These are phyloP conservation scores for Litchi chinensis DNA, from an alignment of 345 rosid genomes.

Conservation along the genomic window DNA sequence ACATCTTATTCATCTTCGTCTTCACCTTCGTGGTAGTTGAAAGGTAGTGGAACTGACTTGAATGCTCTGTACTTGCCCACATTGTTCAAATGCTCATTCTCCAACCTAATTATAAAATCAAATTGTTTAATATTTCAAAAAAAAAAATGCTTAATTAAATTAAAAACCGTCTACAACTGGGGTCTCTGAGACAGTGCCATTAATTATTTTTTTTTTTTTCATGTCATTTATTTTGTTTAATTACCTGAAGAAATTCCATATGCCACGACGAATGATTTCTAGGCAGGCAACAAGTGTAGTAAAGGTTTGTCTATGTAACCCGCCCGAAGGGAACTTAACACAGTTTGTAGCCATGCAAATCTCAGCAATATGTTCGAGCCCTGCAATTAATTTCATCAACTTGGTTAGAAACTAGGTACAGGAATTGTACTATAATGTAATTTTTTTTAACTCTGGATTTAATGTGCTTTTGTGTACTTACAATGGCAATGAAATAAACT, in stretches of 20 bases:
- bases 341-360: constrained; percentile 71
- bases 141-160: too few relatives aligned
- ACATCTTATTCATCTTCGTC: constrained; percentile 39
- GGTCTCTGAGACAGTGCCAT: too few relatives aligned
- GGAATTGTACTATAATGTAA: neutral
- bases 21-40: constrained; percentile 56
- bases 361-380: constrained; percentile 54
- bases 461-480: constrained; percentile 20
- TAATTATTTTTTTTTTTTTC: too few relatives aligned
- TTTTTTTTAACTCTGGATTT: neutral
- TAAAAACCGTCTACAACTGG: neutral
- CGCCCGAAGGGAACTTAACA: constrained; percentile 32
- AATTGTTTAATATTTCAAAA: too few relatives aligned
- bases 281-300: constrained; percentile 58
- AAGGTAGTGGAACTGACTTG: constrained; percentile 78
- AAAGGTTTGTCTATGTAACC: constrained; percentile 43
- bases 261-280: constrained; percentile 72
- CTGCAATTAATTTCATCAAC: constrained; percentile 29
- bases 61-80: constrained; percentile 73
- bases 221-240: neutral
- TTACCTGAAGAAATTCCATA: constrained; percentile 75
- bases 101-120: constrained; percentile 40
- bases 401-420: neutral
- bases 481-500: constrained; percentile 60
- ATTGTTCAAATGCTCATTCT: constrained; percentile 76